Base-by-base conservation (phyloP, 2,329 filamentous ascomycete genomes). In the Waltergamsia citrina region DNA sequence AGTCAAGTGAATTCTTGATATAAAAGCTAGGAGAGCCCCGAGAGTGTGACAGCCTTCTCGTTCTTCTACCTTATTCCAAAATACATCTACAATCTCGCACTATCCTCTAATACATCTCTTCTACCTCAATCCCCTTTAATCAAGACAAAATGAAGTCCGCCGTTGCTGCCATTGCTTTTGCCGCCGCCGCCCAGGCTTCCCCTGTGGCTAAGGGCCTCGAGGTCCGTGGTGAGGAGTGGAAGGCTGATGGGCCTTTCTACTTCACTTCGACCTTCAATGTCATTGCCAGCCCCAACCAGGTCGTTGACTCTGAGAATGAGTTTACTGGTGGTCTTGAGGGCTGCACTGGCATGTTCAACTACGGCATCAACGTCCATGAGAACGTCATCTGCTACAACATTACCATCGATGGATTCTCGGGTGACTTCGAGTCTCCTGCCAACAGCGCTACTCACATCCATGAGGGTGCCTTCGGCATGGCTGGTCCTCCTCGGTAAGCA, bases 381-480 rank as follows among this genome's bases (percentile, higher is more conserved):
- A 51, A 64, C 34, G 43, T 56, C 34, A 63, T 64, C 41, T 64
- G 60, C 54, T 63, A 60, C 50, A 65, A 71, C 53, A 72, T 74
- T 50, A 67, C 59, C 24, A 53, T 74, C 29, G 49, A 55, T 28
- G 57, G 57, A 38, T 67, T 74, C 47, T 55, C 54, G 16, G 69
- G 69, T 34, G 51, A 64, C 3, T 74, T 70, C 47, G 46, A 60
- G 43, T 72, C 67, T 7, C 56, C 60, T 0, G 70, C 71, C 28
- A 43, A 49, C 19, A 71, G 68, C 6, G 65, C 70, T 14, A 75
- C 70, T 2, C 70, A 74, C 49, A 67, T 74, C 41, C 69, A 74
- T 51, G 53, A 73, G 49, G 67, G 53, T 6, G 47, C 43, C 16
- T 54, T 51, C 36, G 68, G 68, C 40, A 52, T 50, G 32, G 44